phyloP scores from a whole-genome alignment of 805 yeast species.

The Kregervanrija delftensis region DNA sequence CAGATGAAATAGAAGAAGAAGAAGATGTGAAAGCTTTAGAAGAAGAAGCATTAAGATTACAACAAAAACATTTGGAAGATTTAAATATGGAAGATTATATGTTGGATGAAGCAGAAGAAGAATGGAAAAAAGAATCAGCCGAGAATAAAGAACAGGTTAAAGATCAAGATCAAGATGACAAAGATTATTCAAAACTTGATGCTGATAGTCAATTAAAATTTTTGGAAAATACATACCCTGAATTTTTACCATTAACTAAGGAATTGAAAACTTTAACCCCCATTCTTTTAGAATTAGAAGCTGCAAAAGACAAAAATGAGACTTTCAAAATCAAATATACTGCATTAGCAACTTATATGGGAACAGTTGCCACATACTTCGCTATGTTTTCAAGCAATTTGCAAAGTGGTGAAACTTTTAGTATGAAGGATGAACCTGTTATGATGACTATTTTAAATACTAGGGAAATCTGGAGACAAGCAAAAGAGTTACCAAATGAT shows the following conservation, averaged over 20 bases:
- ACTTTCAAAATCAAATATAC: constrained; percentile 45
- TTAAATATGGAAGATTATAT: constrained; percentile 67
- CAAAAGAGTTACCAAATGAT: constrained; percentile 42
- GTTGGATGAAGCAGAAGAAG: constrained; percentile 73
- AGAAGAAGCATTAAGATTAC: constrained; percentile 81
- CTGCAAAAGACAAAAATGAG: constrained; percentile 19
- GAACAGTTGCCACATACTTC: constrained; percentile 71
- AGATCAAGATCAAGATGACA: constrained; percentile 34
- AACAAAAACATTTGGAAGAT: constrained; percentile 71
- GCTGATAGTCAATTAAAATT: constrained; percentile 41
- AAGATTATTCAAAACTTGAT: constrained; percentile 21
- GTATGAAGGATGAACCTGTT: constrained; percentile 80
- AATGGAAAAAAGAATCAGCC: constrained; percentile 52
- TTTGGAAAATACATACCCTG: constrained; percentile 66
- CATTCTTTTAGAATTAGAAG: constrained; percentile 31
- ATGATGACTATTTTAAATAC: constrained; percentile 82
- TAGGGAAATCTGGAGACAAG: constrained; percentile 87
- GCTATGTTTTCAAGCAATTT: constrained; percentile 61
- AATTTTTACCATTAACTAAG: constrained; percentile 66
- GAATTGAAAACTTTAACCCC: constrained; percentile 46
- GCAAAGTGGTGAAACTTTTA: constrained; percentile 39
- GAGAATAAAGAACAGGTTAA: constrained; percentile 32
- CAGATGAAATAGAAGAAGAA: constrained; percentile 64
- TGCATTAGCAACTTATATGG: constrained; percentile 75
- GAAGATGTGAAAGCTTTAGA: constrained; percentile 74